phyloP scores from a whole-genome alignment of 2,329 filamentous ascomycete genomes.

The Emergomyces africanus region DNA sequence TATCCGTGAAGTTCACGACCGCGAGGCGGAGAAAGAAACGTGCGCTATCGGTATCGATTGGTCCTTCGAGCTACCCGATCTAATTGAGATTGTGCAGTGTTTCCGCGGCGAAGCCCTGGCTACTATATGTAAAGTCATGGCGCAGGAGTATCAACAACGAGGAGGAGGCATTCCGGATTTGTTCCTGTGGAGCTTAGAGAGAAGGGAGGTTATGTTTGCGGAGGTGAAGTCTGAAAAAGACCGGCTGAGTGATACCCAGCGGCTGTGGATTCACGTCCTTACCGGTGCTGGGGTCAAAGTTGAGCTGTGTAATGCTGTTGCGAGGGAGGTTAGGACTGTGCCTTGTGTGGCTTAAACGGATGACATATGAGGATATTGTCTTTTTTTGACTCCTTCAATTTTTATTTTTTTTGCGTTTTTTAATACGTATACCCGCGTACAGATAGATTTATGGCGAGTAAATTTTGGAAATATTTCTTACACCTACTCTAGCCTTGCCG shows the following conservation, averaged over 20 bases:
- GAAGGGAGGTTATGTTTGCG: conserved; percentile 57
- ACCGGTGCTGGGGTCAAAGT: conserved; percentile 73
- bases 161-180: conserved; percentile 86
- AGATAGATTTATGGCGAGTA: not conserved
- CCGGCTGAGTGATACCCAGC: conserved; percentile 85
- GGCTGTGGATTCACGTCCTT: conserved; percentile 93
- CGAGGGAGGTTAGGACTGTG: conserved; percentile 37
- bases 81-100: conserved; percentile 64
- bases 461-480: not conserved
- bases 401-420: too few relatives aligned
- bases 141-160: conserved; percentile 81
- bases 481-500: not conserved
- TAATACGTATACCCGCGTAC: not conserved
- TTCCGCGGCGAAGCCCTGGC: conserved; percentile 72
- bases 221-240: conserved; percentile 83
- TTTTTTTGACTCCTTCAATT: not conserved
- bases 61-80: conserved; percentile 67
- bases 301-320: conserved; percentile 60
- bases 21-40: conserved; percentile 57
- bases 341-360: not conserved
- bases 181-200: conserved; percentile 62
- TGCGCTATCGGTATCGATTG: conserved; percentile 89
- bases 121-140: conserved; percentile 81
- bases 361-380: not conserved
- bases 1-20: conserved; percentile 54